phyloP scores from a whole-genome alignment of 23 red algal species.

The Chondrus crispus region DNA sequence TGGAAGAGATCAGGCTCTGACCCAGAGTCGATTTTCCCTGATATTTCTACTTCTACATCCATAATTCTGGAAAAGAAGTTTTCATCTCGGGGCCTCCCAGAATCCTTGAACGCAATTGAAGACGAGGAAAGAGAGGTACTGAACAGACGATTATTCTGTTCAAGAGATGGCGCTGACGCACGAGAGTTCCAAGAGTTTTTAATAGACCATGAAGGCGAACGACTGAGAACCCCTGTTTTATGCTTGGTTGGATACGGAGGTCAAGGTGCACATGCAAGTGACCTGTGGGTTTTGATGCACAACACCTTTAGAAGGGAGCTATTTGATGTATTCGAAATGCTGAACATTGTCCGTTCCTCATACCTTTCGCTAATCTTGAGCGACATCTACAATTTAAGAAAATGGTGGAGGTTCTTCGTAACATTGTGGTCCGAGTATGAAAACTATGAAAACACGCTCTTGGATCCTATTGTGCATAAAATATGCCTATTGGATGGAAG shows the following conservation, averaged over 20 bases:
- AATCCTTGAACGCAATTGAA: no score
- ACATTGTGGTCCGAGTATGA: constrained; percentile 17
- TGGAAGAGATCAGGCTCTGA: no score
- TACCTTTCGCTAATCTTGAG: not conserved
- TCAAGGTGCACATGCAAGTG: not conserved
- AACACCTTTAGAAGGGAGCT: constrained; percentile 36
- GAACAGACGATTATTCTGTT: not conserved
- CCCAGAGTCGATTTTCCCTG: no score
- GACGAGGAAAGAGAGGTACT: not conserved
- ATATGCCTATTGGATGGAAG: constrained; percentile 43
- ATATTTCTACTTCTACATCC: no score
- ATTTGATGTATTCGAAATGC: constrained; percentile 26
- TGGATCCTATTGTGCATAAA: not conserved
- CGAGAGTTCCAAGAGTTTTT: constrained; percentile 45
- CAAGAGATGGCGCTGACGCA: constrained; percentile 33
- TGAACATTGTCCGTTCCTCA: not conserved
- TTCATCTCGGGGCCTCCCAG: no score
- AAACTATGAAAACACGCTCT: not conserved
- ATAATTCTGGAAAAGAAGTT: no score
- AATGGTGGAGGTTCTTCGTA: constrained; percentile 50
- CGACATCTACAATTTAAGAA: constrained; percentile 25
- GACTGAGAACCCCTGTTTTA: not conserved
- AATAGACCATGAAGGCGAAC: not conserved
- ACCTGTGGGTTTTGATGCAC: constrained; percentile 25
- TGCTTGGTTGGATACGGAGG: not conserved